Conservation (phyloP, 805 yeast species). For the Saccharomycopsis amapae region DNA sequence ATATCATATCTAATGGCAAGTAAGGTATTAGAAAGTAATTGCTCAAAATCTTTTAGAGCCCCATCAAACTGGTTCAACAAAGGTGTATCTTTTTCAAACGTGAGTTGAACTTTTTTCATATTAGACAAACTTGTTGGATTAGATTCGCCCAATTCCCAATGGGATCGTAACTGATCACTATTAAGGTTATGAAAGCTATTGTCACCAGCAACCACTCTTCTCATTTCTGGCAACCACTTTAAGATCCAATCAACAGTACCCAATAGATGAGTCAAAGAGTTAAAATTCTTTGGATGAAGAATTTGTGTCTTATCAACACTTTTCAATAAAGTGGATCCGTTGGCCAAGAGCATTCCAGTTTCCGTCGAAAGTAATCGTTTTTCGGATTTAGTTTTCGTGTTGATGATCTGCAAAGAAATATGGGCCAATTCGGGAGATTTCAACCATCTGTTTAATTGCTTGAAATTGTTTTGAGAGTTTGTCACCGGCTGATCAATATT, state of each 20-base stretch:
- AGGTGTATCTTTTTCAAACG: constrained; percentile 14
- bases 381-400: constrained; percentile 19
- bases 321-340: constrained; percentile 28
- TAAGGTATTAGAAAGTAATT: constrained; percentile 24
- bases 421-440: constrained; percentile 28
- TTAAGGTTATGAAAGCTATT: neutral
- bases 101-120: constrained; percentile 8
- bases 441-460: constrained; percentile 26
- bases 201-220: constrained; percentile 31
- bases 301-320: constrained; percentile 41
- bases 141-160: constrained; percentile 20
- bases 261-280: constrained; percentile 45
- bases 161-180: constrained; percentile 11
- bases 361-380: constrained; percentile 26
- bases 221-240: constrained; percentile 51
- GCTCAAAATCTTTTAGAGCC: constrained; percentile 24
- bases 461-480: constrained; percentile 22
- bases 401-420: constrained; percentile 30
- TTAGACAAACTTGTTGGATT: constrained; percentile 13
- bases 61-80: constrained; percentile 27
- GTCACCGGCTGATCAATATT: constrained; percentile 21
- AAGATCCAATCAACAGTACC: constrained; percentile 51
- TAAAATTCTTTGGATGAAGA: constrained; percentile 45
- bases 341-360: constrained; percentile 25
- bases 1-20: constrained; percentile 52